Evolutionary conservation across 2,329 filamentous ascomycete species (phyloP).

Genomic region (Pseudocercospora pini-densiflorae): DNA sequence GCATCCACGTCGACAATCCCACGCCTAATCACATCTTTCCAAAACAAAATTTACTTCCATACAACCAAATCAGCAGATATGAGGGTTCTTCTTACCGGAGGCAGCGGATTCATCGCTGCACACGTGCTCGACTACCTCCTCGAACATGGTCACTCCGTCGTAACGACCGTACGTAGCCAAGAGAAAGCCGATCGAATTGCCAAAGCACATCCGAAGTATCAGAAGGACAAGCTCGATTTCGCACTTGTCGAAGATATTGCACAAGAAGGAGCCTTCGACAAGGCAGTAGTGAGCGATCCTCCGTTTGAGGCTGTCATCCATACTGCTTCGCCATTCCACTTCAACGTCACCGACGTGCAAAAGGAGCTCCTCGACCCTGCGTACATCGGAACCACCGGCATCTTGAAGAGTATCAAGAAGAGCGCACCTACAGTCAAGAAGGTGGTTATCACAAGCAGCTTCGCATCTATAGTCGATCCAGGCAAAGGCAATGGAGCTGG

Average conservation of each 20-base stretch:
- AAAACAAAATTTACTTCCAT: slow-evolving; percentile 6
- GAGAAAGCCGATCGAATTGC: slow-evolving; percentile 66
- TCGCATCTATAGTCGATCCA: slow-evolving; percentile 65
- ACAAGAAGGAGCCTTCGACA: slow-evolving; percentile 67
- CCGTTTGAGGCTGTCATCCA: slow-evolving; percentile 76
- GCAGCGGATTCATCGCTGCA: slow-evolving; percentile 68
- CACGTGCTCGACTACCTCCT: slow-evolving; percentile 66
- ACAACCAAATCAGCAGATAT: slow-evolving; percentile 15
- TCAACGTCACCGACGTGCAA: slow-evolving; percentile 73
- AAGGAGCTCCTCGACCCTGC: slow-evolving; percentile 66
- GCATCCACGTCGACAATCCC: neutral
- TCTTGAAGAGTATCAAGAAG: slow-evolving; percentile 65
- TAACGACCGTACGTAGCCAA: slow-evolving; percentile 66
- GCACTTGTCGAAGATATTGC: slow-evolving; percentile 75
- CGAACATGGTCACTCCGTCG: slow-evolving; percentile 61
- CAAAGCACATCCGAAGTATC: slow-evolving; percentile 54
- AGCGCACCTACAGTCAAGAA: slow-evolving; percentile 69
- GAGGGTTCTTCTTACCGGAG: slow-evolving; percentile 49
- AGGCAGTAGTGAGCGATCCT: slow-evolving; percentile 63
- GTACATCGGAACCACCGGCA: slow-evolving; percentile 66
- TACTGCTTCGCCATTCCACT: slow-evolving; percentile 75
- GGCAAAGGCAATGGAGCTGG: slow-evolving; percentile 56
- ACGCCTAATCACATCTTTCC: neutral
- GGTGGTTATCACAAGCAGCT: slow-evolving; percentile 73
- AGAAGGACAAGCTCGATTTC: slow-evolving; percentile 64